These are phyloP conservation scores for Lasiosphaeria miniovina DNA, from an alignment of 495 filamentous ascomycete genomes.

Conservation along the genomic window DNA sequence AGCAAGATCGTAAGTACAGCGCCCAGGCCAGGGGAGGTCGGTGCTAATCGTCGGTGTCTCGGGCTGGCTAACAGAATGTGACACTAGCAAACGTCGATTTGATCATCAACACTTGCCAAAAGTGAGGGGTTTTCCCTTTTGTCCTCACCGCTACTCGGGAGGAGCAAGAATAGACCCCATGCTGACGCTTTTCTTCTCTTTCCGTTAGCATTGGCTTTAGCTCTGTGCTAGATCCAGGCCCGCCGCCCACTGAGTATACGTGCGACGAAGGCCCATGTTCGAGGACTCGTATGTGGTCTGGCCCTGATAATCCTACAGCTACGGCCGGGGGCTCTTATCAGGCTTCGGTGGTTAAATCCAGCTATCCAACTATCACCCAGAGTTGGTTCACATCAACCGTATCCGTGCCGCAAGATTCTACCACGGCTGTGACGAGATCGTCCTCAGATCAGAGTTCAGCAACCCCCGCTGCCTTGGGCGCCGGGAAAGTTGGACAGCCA, in stretches of 20 bases:
- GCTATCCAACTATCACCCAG: constrained; percentile 6
- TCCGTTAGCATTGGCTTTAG: constrained; percentile 34
- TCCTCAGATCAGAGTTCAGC: not conserved
- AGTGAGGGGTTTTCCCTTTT: constrained; percentile 29
- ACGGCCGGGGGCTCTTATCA: too few relatives aligned
- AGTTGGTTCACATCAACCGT: not conserved
- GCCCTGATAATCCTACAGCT: too few relatives aligned
- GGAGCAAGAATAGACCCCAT: constrained; percentile 1
- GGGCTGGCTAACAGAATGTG: constrained; percentile 22
- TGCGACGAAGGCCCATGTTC: constrained; percentile 10
- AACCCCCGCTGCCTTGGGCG: constrained; percentile 1
- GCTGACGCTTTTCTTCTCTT: not conserved
- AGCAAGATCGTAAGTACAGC: constrained; percentile 43
- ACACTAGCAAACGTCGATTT: constrained; percentile 39
- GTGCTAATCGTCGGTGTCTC: not conserved
- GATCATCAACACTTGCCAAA: constrained; percentile 48
- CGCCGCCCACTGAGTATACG: constrained; percentile 25
- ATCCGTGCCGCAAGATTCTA: too few relatives aligned
- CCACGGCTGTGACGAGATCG: not conserved
- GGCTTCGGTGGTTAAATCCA: too few relatives aligned
- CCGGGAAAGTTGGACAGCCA: not conserved
- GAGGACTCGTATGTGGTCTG: too few relatives aligned
- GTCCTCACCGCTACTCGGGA: too few relatives aligned
- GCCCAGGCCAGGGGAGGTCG: not conserved
- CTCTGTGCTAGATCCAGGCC: constrained; percentile 39